A percentile compares a stretch with the other conserved stretches of the same genome.
Evolutionary conservation across 2,329 filamentous ascomycete genomes (phyloP).

Genomic region (Rhynchosporium graminicola): DNA sequence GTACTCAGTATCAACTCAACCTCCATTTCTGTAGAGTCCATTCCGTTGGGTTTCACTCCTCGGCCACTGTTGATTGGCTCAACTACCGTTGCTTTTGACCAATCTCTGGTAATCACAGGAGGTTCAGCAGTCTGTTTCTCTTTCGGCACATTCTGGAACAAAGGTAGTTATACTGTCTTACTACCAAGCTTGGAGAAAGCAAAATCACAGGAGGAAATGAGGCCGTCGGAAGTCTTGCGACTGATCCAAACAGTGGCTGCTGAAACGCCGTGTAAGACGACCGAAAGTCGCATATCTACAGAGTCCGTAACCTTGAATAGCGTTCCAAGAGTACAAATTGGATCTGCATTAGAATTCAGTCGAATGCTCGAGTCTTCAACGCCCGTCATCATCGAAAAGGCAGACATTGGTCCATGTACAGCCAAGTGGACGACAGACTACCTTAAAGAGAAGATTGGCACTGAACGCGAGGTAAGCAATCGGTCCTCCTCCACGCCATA

Average conservation of each 20-base stretch:
- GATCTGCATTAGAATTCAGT: slow-evolving; percentile 58
- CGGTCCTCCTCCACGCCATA: not conserved
- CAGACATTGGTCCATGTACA: slow-evolving; percentile 68
- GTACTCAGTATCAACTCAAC: slow-evolving; percentile 17
- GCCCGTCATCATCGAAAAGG: slow-evolving; percentile 65
- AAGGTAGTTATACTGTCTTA: slow-evolving; percentile 44
- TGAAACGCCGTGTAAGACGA: not conserved
- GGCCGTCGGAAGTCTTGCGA: slow-evolving; percentile 25
- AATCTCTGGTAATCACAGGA: slow-evolving; percentile 64
- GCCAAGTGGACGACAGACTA: slow-evolving; percentile 69
- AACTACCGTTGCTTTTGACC: slow-evolving; percentile 51
- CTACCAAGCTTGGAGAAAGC: not conserved
- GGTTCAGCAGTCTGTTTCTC: slow-evolving; percentile 89
- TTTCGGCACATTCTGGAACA: slow-evolving; percentile 85
- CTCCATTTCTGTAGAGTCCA: not conserved
- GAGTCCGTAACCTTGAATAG: slow-evolving; percentile 19
- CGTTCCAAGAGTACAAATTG: slow-evolving; percentile 56
- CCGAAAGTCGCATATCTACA: not conserved
- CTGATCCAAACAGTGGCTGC: slow-evolving; percentile 30
- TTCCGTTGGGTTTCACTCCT: slow-evolving; percentile 34
- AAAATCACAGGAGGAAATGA: not conserved
- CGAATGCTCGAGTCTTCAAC: slow-evolving; percentile 56
- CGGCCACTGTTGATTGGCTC: slow-evolving; percentile 73
- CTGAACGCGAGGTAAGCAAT: slow-evolving; percentile 56
- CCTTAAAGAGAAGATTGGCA: slow-evolving; percentile 62